A percentile compares a stretch with the other conserved stretches of the same genome.
Conservation (phyloP, 345 rosid genomes). For the Laguncularia racemosa region DNA sequence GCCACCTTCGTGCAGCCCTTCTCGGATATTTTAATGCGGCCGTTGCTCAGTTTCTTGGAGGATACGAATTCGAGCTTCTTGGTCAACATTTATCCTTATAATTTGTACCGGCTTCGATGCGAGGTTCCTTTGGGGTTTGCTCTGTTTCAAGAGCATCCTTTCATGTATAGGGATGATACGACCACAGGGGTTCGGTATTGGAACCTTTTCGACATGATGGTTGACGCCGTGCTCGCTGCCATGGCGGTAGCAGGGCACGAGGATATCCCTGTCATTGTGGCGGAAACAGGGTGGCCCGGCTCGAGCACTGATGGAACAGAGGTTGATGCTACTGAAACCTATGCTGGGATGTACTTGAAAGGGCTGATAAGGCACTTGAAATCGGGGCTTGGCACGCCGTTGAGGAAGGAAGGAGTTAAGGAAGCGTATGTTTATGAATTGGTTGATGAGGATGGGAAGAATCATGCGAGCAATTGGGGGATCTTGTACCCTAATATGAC, state of each 20-base stretch:
- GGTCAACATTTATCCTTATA: constrained; percentile 77
- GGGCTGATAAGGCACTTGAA: constrained; percentile 57
- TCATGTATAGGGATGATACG: constrained; percentile 70
- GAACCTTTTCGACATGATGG: constrained; percentile 91
- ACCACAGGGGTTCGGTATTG: constrained; percentile 72
- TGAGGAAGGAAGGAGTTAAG: constrained; percentile 70
- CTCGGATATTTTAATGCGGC: constrained; percentile 46
- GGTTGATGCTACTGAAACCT: constrained; percentile 57
- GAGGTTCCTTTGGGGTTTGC: constrained; percentile 85
- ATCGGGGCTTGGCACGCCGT: constrained; percentile 66
- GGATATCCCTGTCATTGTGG: constrained; percentile 66
- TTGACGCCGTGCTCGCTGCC: constrained; percentile 60
- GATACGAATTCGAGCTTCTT: constrained; percentile 72
- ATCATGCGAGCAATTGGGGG: constrained; percentile 49
- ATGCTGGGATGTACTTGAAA: constrained; percentile 60
- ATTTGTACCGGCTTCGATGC: constrained; percentile 51
- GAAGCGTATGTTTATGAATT: constrained; percentile 72
- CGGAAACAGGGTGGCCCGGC: constrained; percentile 97
- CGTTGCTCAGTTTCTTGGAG: constrained; percentile 65
- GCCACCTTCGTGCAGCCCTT: constrained; percentile 63
- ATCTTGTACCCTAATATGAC: constrained; percentile 61
- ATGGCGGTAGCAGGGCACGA: constrained; percentile 78
- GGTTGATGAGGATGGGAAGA: constrained; percentile 39
- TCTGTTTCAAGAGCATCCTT: constrained; percentile 66
- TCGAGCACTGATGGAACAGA: constrained; percentile 44